Percentiles rank a stretch among this genome's conserved stretches.
These are phyloP conservation scores for Cutaneotrichosporon sp. DNA, from an alignment of 1,284 basidiomycete species.

Conservation along the genomic window DNA sequence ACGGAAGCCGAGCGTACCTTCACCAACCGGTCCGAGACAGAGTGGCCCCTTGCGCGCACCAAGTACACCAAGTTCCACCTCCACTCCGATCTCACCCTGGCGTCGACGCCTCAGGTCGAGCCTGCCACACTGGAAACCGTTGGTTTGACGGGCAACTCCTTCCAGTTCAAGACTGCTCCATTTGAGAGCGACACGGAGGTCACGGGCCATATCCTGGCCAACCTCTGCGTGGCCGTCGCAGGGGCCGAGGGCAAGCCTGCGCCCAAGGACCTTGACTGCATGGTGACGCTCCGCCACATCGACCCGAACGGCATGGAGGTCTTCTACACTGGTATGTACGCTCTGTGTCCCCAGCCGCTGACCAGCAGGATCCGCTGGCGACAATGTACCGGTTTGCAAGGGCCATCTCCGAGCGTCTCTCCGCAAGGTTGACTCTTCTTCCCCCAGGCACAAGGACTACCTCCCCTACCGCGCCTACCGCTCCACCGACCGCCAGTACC, in stretches of 20 bases:
- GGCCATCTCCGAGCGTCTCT: constrained; percentile 48
- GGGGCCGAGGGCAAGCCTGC: constrained; percentile 30
- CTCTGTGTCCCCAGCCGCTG: too few relatives aligned
- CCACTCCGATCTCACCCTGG: constrained; percentile 13
- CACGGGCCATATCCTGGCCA: constrained; percentile 41
- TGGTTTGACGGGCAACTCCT: constrained; percentile 23
- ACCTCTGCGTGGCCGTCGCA: constrained; percentile 32
- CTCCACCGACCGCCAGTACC: constrained; percentile 32
- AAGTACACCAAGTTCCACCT: constrained; percentile 37
- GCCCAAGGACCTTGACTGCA: constrained; percentile 46
- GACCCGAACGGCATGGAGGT: constrained; percentile 44
- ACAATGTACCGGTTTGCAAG: constrained; percentile 43
- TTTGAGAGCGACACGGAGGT: constrained; percentile 44
- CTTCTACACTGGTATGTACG: constrained; percentile 45
- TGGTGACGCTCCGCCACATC: constrained; percentile 46
- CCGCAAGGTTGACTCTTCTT: constrained; percentile 33
- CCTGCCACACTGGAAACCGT: constrained; percentile 24
- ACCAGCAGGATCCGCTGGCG: too few relatives aligned
- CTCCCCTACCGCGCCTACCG: constrained; percentile 42
- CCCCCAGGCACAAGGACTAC: constrained; percentile 33
- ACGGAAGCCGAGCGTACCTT: constrained; percentile 43
- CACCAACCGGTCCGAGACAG: constrained; percentile 26
- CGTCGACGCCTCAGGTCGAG: not conserved
- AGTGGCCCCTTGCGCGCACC: constrained; percentile 46
- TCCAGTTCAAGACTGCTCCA: constrained; percentile 29